These are phyloP conservation scores for Aspergillaceae sp. DNA, from an alignment of 2,329 filamentous ascomycete genomes.

Conservation along the genomic window DNA sequence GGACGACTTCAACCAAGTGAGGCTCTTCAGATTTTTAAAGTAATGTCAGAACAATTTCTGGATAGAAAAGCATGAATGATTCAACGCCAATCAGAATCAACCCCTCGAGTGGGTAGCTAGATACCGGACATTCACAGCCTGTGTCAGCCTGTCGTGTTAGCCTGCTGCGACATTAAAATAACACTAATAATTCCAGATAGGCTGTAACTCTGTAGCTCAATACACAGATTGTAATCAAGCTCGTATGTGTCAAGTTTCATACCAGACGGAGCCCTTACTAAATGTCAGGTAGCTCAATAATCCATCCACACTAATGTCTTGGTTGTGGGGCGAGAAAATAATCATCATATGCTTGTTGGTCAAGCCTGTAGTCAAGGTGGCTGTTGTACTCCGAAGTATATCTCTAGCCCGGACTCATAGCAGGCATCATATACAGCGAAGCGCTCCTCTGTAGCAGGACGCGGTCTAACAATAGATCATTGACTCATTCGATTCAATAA, in stretches of 20 bases:
- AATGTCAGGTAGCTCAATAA: neutral
- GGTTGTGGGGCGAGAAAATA: neutral
- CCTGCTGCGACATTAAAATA: no score
- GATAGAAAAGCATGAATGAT: neutral
- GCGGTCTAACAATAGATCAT: no score
- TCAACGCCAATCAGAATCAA: no score
- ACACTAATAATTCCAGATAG: no score
- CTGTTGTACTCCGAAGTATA: no score
- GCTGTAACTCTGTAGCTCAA: neutral
- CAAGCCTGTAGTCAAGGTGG: neutral
- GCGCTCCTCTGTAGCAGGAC: no score
- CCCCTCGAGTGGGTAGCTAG: no score
- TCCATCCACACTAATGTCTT: neutral
- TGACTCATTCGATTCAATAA: no score
- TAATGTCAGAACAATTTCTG: neutral
- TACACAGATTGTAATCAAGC: neutral
- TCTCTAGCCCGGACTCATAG: no score
- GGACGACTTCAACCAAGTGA: slow-evolving; percentile 6
- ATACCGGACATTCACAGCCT: no score
- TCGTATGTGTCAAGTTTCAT: neutral
- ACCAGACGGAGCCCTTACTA: neutral
- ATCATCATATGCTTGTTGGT: neutral
- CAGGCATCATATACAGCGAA: no score
- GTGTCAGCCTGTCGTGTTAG: no score
- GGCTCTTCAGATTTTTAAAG: neutral